Base-by-base conservation (phyloP, 306 rosid species). In the Prunus padus region DNA sequence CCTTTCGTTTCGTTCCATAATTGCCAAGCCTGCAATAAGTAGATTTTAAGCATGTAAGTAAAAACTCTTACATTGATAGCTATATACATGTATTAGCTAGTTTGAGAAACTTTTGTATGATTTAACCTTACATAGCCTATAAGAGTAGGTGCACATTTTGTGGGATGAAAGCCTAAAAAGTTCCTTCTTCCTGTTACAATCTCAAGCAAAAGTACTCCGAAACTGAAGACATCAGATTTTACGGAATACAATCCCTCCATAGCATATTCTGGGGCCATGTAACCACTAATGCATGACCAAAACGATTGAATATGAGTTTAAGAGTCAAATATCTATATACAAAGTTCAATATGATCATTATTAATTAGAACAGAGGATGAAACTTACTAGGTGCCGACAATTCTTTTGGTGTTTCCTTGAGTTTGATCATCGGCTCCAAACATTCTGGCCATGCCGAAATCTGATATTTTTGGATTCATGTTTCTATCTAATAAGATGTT, bases 191-290 rank as follows among this genome's bases (percentile, higher is more conserved):
- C 79, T 14, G 47, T 81, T 13, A 76, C 8, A 16, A 81, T 86
- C 78, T 86, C 86, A 14, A 84, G 72, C 25, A 84, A 20, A 0
- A 86, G 15, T 30, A 86, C 65, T 14, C 83, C 77, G 3, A 81
- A 86, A 8, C 79, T 81, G 12, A 79, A 84, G 1, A 81, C 77
- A 70, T 86, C 79, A 0, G 74, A 86, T 45, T 86, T 84, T 0
- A 12, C 2, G 0, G 79, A 86, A 52, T 71, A 70, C 16, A 63
- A 62, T 73, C 84, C 81, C 4, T 54, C 75, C 28, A 66, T 76
- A 28, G 59, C 77, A 61, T 86, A 84, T 8, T 86, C 70, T 0
- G 84, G 86, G 56, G 85, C 71, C 84, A 88, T n/a, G n/a, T 81
- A 88, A 37, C 89, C 84, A 2, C 89, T 83, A 9, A 28, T 68